A percentile compares a stretch with the other conserved stretches of the same genome.
These are phyloP conservation scores for Daldinia sp. DNA, from an alignment of 2,329 filamentous ascomycete genomes.

Conservation along the genomic window DNA sequence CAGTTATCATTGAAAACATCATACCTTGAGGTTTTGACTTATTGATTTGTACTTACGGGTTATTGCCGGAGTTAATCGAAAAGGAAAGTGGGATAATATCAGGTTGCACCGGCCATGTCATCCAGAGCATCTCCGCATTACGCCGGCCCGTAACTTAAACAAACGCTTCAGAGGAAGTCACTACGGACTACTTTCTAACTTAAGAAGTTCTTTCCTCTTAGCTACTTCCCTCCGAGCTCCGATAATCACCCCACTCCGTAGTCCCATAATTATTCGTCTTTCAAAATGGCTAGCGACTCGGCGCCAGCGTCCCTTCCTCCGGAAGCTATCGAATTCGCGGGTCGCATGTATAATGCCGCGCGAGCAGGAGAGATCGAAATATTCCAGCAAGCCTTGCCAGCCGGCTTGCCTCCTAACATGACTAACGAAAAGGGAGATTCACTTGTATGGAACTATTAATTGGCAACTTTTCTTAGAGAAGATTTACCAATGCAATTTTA, in stretches of 20 bases:
- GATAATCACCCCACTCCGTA: background rate
- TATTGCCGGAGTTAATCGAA: constrained; percentile 2
- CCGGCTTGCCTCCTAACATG: constrained; percentile 75
- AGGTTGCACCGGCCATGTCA: constrained; percentile 19
- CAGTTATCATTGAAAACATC: background rate
- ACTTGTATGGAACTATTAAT: constrained; percentile 60
- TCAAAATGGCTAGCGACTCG: constrained; percentile 40
- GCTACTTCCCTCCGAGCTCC: background rate
- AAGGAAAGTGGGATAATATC: background rate
- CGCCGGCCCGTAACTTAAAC: background rate
- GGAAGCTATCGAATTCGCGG: constrained; percentile 74
- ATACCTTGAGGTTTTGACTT: background rate
- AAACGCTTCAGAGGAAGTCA: background rate
- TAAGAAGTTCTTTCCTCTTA: background rate
- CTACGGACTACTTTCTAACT: background rate
- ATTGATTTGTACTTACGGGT: background rate
- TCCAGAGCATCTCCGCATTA: constrained; percentile 3
- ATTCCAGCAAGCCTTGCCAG: constrained; percentile 72
- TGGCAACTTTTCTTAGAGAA: background rate
- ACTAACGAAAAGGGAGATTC: constrained; percentile 80
- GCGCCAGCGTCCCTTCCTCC: constrained; percentile 62
- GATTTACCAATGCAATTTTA: background rate
- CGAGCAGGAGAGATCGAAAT: constrained; percentile 68
- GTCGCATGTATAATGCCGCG: constrained; percentile 75
- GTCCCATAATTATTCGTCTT: background rate